phyloP scores from a whole-genome alignment of 163 green algal species.

The Trebouxia gelatinosa region DNA sequence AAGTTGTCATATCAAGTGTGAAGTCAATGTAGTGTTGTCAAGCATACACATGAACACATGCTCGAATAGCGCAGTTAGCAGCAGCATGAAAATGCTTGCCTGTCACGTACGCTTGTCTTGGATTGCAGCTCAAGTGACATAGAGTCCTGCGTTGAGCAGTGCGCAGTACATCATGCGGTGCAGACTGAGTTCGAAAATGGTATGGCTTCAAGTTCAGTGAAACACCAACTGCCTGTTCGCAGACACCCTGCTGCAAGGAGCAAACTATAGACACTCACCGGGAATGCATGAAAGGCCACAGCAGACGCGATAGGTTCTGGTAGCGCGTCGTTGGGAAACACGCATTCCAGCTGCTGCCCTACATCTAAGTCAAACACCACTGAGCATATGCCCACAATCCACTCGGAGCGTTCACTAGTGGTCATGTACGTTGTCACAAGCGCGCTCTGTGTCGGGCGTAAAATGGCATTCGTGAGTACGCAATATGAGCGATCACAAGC shows the following conservation, averaged over 20 bases:
- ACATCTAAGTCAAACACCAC: constrained; percentile 71
- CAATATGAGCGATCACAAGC: too few relatives aligned
- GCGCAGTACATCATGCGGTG: background rate
- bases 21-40: too few relatives aligned
- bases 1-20: too few relatives aligned
- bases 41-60: too few relatives aligned
- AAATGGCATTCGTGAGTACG: too few relatives aligned
- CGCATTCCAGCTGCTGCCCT: constrained; percentile 52
- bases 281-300: constrained; percentile 70
- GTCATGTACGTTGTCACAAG: too few relatives aligned
- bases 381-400: constrained; percentile 4
- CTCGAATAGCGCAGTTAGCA: too few relatives aligned
- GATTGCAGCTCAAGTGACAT: constrained; percentile 68
- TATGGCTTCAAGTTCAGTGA: too few relatives aligned
- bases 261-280: constrained; percentile 38
- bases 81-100: constrained; percentile 23
- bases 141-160: constrained; percentile 56
- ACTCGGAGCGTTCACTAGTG: background rate
- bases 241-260: background rate
- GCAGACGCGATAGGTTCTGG: constrained; percentile 49
- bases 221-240: background rate
- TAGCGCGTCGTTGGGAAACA: constrained; percentile 47
- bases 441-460: too few relatives aligned
- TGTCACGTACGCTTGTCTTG: constrained; percentile 63
- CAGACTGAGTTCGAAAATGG: background rate